Percentiles rank a stretch among this genome's conserved stretches.
Conservation (phyloP, 2,329 filamentous ascomycete genomes). For the Aspergillus fijiensis region DNA sequence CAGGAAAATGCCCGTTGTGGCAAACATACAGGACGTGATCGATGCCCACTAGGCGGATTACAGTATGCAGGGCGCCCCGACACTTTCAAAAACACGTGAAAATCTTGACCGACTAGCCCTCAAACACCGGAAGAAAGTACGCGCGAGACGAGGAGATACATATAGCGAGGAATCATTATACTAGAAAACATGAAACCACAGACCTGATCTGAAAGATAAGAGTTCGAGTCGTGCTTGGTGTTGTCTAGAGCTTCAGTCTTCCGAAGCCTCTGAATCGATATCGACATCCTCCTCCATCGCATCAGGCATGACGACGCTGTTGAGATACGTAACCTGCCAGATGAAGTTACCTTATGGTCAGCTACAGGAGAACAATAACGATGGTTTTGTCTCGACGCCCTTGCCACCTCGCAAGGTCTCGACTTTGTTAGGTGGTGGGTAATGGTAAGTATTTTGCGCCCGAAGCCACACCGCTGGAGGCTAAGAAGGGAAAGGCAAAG, state of each 20-base stretch:
- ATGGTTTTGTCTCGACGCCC: slow-evolving; percentile 1
- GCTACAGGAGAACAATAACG: slow-evolving; percentile 13
- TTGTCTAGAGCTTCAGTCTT: slow-evolving; percentile 3
- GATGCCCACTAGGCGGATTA: slow-evolving; percentile 1
- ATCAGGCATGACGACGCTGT: slow-evolving; percentile 73
- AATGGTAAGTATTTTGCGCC: slow-evolving; percentile 11
- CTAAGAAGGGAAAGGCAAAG: slow-evolving; percentile 19
- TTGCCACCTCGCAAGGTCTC: slow-evolving; percentile 11
- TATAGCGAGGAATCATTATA: neutral
- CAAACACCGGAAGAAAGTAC: neutral
- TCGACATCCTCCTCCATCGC: slow-evolving; percentile 47
- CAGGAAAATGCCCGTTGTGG: neutral
- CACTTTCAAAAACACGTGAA: neutral
- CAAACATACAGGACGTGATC: neutral
- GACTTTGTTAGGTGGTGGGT: slow-evolving; percentile 16
- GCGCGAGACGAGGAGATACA: neutral
- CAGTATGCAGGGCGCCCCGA: neutral
- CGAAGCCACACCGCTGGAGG: slow-evolving; percentile 22
- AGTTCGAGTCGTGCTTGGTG: neutral
- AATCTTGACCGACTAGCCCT: neutral
- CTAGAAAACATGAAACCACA: slow-evolving; percentile 9
- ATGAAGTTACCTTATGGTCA: slow-evolving; percentile 27
- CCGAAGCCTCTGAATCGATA: slow-evolving; percentile 31
- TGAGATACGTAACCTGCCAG: slow-evolving; percentile 66
- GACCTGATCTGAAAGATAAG: slow-evolving; percentile 8